Evolutionary conservation across 1,139 yeast genomes (phyloP), one percentile per base, ranked within the genome.

Genomic region (Blastobotrys buckinghamii): DNA sequence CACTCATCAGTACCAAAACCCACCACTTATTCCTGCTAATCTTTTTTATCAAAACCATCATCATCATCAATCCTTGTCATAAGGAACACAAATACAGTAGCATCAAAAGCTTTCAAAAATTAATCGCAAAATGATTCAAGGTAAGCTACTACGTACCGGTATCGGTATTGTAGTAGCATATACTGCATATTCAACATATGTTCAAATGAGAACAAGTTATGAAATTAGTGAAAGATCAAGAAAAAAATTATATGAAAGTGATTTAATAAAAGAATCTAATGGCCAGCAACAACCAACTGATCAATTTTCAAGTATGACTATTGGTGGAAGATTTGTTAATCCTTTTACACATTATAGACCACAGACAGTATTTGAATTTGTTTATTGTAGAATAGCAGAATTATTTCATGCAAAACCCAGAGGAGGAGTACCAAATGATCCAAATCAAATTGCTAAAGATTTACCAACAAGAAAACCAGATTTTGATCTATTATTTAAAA

Each of bases 311-410:
- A 61, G 69, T n/a, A 57, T 88, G 51, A 75, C 77, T 9, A 75
- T 90, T 0, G 78, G 80, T 10, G 97, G 97, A 7, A 73, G 89
- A 62, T 90, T 78, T 66, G 94, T 87, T 48, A 90, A 90, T 61
- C 97, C 97, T 2, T 90, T 90, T 62, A 77, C 77, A n/a, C 96
- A 90, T 61, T 90, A 90, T 63, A 72, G 97, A 43, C 84, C 90
- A 2, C 97, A 89, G 66, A 88, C 97, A 0, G 75, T 88, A 6
- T 85, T 86, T 63, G 97, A 90, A 68, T 90, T 89, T 66, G 69
- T 86, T 33, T 70, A 78, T 40, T 85, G 89, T 51, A 70, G 96
- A 29, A 54, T 87, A 4, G 65, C 81, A 53, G 96, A 89, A 62
- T 63, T 87, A 6, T 75, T 84, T 55, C 87, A 84, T 57, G 69